Percentiles rank a stretch among this genome's conserved stretches.
These are phyloP conservation scores for Pythium chondricola DNA, from an alignment of 352 stramenopile species.

Conservation along the genomic window DNA sequence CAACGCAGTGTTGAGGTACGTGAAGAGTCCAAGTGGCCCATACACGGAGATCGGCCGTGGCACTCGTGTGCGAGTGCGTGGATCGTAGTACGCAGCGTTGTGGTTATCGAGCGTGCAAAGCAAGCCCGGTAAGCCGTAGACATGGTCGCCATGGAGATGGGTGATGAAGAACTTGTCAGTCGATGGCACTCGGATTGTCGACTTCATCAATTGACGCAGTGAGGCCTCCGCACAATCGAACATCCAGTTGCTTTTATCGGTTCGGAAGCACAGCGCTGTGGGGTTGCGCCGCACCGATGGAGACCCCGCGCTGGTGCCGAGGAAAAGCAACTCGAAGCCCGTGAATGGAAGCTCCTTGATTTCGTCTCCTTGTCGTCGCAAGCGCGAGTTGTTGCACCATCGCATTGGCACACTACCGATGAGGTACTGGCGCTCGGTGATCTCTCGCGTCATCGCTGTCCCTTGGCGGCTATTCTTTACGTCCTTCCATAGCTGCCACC, in stretches of 20 bases:
- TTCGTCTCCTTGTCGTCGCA: conserved; percentile 12
- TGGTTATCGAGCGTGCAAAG: conserved; percentile 83
- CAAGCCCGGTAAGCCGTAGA: conserved; percentile 78
- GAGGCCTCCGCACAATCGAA: conserved; percentile 85
- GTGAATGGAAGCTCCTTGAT: conserved; percentile 52
- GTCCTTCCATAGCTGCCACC: conserved; percentile 16
- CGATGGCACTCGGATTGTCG: conserved; percentile 54
- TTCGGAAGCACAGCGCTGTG: conserved; percentile 48
- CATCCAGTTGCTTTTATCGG: conserved; percentile 78
- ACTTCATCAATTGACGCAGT: conserved; percentile 78
- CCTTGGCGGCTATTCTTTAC: conserved; percentile 6
- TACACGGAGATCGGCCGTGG: conserved; percentile 66
- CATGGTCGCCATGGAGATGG: conserved; percentile 82
- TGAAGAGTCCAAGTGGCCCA: conserved; percentile 65
- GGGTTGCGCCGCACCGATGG: conserved; percentile 63
- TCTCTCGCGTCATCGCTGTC: conserved; percentile 14
- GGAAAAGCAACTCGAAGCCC: conserved; percentile 77
- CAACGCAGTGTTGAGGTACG: conserved; percentile 72
- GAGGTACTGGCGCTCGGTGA: conserved; percentile 32
- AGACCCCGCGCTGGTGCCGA: conserved; percentile 75
- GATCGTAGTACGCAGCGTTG: conserved; percentile 52
- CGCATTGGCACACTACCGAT: conserved; percentile 48
- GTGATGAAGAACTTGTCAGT: conserved; percentile 85
- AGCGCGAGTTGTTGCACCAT: conserved; percentile 50
- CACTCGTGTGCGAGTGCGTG: conserved; percentile 36